Base-by-base conservation (phyloP, 352 stramenopile genomes). In the Globisporangium heterothallicum region DNA sequence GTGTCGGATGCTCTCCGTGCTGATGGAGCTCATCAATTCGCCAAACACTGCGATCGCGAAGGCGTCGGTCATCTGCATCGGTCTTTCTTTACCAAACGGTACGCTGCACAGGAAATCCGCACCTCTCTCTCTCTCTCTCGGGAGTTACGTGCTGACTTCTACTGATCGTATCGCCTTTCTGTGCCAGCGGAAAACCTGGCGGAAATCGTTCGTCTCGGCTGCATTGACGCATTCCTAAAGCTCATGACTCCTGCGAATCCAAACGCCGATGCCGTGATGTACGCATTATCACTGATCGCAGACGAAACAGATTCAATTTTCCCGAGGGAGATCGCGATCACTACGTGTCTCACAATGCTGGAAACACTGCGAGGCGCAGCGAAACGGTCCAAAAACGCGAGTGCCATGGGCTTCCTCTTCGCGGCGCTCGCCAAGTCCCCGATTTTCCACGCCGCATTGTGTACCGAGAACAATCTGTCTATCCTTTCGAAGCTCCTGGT, bases 401-500 rank as follows among this genome's bases (percentile, higher is more conserved):
- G 73, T 36, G 57, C 78, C 3, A 79, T 67, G 27, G 70, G 75
- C 21, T 86, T 76, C 30, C 55, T 89, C 27, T 80, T 86, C 22
- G 73, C 78, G 0, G 84, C 70, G 30, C 56, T 89, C 0, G 57
- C 58, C 29, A 76, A 80, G 32, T 87, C 74, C 0, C 52, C 50
- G 9, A 54, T 72, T 19, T 84, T 85, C n/a, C 70, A 78, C 27
- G 9, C 27, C 4, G 56, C 62, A 0, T 55, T 89, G 24, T 87
- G 74, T 25, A 74, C 59, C 0, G 64, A 84, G 51, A 35, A 48
- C n/a, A 86, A 84, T 42, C 52, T 88, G 1, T 76, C 67, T 1
- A 89, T 87, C 44, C 49, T 89, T 1, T 76, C 76, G 3, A 89
- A 87, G 51, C 53, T 89, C 26, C 56, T 89, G 3, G 66, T 85